Evolutionary conservation across 2,329 filamentous ascomycete species (phyloP), one percentile per base, ranked within the genome.

Genomic region (Septoria linicola): DNA sequence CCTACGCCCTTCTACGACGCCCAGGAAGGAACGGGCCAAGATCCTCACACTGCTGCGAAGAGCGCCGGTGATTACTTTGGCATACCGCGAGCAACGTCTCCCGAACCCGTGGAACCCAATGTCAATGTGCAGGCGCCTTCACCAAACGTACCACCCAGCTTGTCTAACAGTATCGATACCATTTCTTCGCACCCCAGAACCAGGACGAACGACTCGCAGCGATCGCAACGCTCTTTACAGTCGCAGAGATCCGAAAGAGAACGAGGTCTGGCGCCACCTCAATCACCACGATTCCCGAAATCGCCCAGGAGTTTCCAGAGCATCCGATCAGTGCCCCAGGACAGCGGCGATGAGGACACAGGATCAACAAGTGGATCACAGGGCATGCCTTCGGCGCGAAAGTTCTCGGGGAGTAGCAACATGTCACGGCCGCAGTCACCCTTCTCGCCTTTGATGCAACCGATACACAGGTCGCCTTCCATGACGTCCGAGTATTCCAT

Each of bases 401-500:
- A 93, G 66, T 73, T 90, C 42, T 96, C 91, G 1, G 80, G 82
- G 13, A 85, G 85, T 59, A 91, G 81, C 59, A 80, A 76, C 41
- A 69, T 82, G 25, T 85, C 82, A 2, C 70, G 77, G 55, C 76
- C 80, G 6, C 76, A 80, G 42, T 84, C 83, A 17, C 83, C 83
- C 40, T 75, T 81, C 55, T 86, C 87, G 19, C 84, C 85, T 1
- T 79, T 76, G 44, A 70, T 80, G 51, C 77, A 80, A 13, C 76
- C 82, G 21, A 80, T 85, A 62, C 81, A 83, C 52, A 81, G 90
- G 63, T 95, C 91, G 1, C 89, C 90, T 1, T 97, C 93, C 0
- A 79, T 89, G 31, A 84, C 84, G 55, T 97, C 92, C 1, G 89
- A 96, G 55, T 81, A 82, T 43, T 95, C 90, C 1, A 78, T 79